Evolutionary conservation across 306 rosid species (phyloP).

Genomic region (Prinsepia uniflora): DNA sequence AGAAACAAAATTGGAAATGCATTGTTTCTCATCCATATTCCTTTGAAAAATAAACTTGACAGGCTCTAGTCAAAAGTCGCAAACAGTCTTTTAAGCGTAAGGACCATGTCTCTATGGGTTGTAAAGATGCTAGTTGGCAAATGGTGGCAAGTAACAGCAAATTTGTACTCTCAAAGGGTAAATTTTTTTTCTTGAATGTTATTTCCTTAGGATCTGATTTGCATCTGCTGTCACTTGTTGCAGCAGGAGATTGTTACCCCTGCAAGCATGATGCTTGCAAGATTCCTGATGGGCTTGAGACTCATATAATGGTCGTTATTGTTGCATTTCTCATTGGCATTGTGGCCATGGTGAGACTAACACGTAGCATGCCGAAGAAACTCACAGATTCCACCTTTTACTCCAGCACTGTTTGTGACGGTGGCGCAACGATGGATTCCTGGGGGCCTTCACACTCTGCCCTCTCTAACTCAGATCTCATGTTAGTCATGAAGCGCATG

Average conservation of each 20-base stretch:
- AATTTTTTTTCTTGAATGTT: too few species aligned
- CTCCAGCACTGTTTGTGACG: slow-evolving; percentile 40
- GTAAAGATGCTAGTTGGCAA: slow-evolving; percentile 40
- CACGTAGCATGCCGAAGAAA: slow-evolving; percentile 69
- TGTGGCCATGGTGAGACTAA: slow-evolving; percentile 66
- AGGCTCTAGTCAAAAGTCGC: slow-evolving; percentile 34
- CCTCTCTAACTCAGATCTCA: slow-evolving; percentile 42
- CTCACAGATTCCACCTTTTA: slow-evolving; percentile 72
- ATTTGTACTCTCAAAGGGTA: too few species aligned
- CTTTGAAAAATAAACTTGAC: slow-evolving; percentile 25
- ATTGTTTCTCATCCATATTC: slow-evolving; percentile 10
- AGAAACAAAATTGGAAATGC: too few species aligned
- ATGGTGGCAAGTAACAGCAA: slow-evolving; percentile 22
- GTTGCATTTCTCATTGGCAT: slow-evolving; percentile 80
- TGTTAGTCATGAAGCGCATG: slow-evolving; percentile 74
- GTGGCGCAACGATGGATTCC: slow-evolving; percentile 23
- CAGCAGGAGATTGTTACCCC: slow-evolving; percentile 32
- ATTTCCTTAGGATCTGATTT: not conserved
- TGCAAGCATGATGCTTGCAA: slow-evolving; percentile 33
- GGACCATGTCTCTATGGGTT: slow-evolving; percentile 35
- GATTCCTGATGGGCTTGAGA: slow-evolving; percentile 46
- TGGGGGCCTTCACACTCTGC: slow-evolving; percentile 28
- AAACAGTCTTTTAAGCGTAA: slow-evolving; percentile 16
- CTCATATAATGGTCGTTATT: slow-evolving; percentile 53
- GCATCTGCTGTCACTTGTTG: not conserved